Percentiles rank a stretch among this genome's conserved stretches.
Evolutionary conservation across 1,139 yeast species (phyloP).

Genomic region (Taphrina pruni): DNA sequence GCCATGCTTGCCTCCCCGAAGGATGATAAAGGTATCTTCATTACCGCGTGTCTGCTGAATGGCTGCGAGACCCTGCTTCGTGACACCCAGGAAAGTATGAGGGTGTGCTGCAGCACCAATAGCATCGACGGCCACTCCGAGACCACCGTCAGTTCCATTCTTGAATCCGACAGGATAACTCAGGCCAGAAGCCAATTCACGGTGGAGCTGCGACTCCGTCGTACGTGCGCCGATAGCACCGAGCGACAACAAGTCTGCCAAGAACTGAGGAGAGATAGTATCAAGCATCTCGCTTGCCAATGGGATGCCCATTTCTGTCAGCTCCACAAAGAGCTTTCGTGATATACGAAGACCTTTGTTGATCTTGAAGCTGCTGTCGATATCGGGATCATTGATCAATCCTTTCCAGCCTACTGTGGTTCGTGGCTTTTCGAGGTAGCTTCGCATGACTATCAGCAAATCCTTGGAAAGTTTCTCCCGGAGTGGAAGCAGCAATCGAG

Average conservation of each 20-base stretch:
- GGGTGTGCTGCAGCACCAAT: constrained; percentile 90
- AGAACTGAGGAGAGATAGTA: constrained; percentile 92
- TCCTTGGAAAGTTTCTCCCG: constrained; percentile 73
- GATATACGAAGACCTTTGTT: constrained; percentile 92
- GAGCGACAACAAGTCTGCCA: constrained; percentile 84
- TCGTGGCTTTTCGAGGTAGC: constrained; percentile 96
- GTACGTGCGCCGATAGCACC: constrained; percentile 99
- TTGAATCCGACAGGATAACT: constrained; percentile 98
- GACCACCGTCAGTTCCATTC: constrained; percentile 93
- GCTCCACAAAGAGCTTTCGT: constrained; percentile 80
- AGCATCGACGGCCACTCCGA: constrained; percentile 93
- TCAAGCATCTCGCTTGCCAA: constrained; percentile 98
- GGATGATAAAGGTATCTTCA: constrained; percentile 83
- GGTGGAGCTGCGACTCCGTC: constrained; percentile 93
- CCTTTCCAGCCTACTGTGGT: constrained; percentile 99
- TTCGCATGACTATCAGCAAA: constrained; percentile 90
- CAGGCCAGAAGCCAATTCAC: constrained; percentile 92
- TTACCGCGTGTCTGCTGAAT: constrained; percentile 95
- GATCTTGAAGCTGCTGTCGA: constrained; percentile 90
- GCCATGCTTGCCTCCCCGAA: constrained; percentile 93
- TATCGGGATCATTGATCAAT: constrained; percentile 95
- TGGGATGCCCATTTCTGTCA: constrained; percentile 76
- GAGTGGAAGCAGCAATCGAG: constrained; percentile 65
- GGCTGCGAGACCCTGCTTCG: constrained; percentile 93
- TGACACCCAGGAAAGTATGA: constrained; percentile 91